Evolutionary conservation across 805 yeast genomes (phyloP).

Genomic region (Sungouiella blattae): DNA sequence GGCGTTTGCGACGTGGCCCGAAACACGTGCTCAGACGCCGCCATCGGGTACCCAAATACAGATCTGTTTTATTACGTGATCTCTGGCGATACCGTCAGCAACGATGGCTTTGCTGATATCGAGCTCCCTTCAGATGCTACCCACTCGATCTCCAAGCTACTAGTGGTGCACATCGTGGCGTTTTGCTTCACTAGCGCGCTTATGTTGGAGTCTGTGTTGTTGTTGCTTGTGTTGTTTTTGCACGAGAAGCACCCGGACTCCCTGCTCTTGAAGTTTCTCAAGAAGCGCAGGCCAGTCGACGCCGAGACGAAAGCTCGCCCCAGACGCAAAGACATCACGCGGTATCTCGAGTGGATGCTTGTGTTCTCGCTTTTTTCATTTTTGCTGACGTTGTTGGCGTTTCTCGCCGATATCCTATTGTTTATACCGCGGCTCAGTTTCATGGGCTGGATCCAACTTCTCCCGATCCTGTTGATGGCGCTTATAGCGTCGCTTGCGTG

Average conservation of each 20-base stretch:
- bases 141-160: conserved; percentile 36
- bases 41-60: conserved; percentile 35
- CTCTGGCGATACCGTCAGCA: conserved; percentile 4
- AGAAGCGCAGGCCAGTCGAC: not conserved
- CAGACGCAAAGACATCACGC: conserved; percentile 4
- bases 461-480: conserved; percentile 64
- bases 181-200: conserved; percentile 26
- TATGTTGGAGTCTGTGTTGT: conserved; percentile 5
- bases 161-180: conserved; percentile 40
- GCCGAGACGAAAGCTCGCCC: not conserved
- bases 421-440: conserved; percentile 74
- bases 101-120: conserved; percentile 18
- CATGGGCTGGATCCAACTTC: conserved; percentile 82
- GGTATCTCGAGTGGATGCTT: conserved; percentile 48
- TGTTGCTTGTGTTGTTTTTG: conserved; percentile 1
- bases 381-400: conserved; percentile 64
- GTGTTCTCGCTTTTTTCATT: conserved; percentile 66
- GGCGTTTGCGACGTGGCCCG: conserved; percentile 34
- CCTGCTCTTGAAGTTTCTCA: not conserved
- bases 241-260: not conserved
- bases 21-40: conserved; percentile 29
- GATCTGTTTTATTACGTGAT: conserved; percentile 13
- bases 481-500: conserved; percentile 64
- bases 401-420: conserved; percentile 75
- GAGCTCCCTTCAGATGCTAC: conserved; percentile 40